Base-by-base conservation (phyloP, 163 green algal genomes). In the Picocystis sp. region DNA sequence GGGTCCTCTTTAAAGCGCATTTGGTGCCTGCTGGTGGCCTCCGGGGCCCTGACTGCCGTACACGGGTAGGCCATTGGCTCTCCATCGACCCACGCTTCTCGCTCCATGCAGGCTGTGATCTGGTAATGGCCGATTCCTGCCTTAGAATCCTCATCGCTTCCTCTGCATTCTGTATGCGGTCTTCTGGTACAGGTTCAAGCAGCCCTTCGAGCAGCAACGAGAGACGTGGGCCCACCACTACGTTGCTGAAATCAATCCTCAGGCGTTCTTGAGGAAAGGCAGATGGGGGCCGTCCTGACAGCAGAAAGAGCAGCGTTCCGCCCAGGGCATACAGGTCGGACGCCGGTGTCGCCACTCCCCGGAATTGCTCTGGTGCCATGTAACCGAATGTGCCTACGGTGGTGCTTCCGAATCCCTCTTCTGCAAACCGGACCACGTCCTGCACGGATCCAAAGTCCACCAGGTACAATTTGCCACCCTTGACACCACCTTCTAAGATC, bases 371-470 rank as follows among this genome's bases (percentile, higher is more conserved):
- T 1, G 81, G 80, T 2, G 82, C 77, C 80, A 94, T 90, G 77
- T 89, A 96, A 17, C 76, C 79, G 58, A 71, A 91, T 0, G 87
- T 96, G 46, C 86, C 87, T 17, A 95, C 75, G 25, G 94, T 69
- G 8, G 86, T 94, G 58, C 57, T 73, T 47, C 74, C 78, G 2
- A 81, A 52, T 0, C 42, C 35, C 38, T 57, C 55, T 22, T 55
- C 55, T 6, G 58, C 69, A 3, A 54, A 33, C 63, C 21, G 42
- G 25, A 50, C 19, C 13, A 47, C 54, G 45, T 78, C 81, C 70
- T 92, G 82, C 47, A 92, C 78, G 2, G 77, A 81, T 14, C 82
- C 86, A 76, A 93, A 93, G 63, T 92, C 86, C 11, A 93, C 78
- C 23, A 95, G 64, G 47, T 67, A 83, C 10, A 92, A 71, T 5